phyloP scores from a whole-genome alignment of 495 filamentous ascomycete species.

The Hypoxylon perforatum region DNA sequence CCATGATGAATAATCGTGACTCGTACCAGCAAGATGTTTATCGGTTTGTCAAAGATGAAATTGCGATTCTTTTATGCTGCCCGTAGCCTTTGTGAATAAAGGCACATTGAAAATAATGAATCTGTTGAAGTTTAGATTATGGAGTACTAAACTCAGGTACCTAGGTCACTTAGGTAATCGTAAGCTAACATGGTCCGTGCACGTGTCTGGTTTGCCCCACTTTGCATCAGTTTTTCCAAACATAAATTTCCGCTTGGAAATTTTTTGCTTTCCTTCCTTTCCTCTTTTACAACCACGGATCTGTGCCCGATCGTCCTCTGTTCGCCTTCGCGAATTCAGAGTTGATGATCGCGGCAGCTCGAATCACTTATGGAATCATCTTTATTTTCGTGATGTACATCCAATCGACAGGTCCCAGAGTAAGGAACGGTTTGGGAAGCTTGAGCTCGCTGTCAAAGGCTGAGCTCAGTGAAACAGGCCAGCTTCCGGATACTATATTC shows the following conservation, averaged over 20 bases:
- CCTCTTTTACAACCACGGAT: conserved; percentile 69
- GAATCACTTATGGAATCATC: conserved; percentile 84
- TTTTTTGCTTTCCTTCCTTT: conserved; percentile 54
- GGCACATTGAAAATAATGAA: too few species aligned
- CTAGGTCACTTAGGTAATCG: background rate
- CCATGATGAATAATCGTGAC: conserved; percentile 64
- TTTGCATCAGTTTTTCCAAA: conserved; percentile 14
- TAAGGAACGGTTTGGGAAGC: conserved; percentile 63
- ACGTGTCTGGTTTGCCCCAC: conserved; percentile 17
- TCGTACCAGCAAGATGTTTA: background rate
- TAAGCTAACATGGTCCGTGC: conserved; percentile 20
- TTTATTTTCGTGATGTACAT: conserved; percentile 76
- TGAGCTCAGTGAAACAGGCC: conserved; percentile 74
- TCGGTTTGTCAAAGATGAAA: background rate
- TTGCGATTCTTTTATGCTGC: background rate
- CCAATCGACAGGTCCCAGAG: conserved; percentile 94
- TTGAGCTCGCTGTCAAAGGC: conserved; percentile 73
- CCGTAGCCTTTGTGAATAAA: too few species aligned
- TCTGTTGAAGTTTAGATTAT: too few species aligned
- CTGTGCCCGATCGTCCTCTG: conserved; percentile 85
- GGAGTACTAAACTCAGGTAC: background rate
- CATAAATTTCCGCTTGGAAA: conserved; percentile 41
- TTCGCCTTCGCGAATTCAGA: conserved; percentile 65
- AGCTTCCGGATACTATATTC: conserved; percentile 84
- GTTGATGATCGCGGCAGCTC: conserved; percentile 85